Base-by-base conservation (phyloP, 2,329 filamentous ascomycete genomes). In the Colletotrichum lupini region DNA sequence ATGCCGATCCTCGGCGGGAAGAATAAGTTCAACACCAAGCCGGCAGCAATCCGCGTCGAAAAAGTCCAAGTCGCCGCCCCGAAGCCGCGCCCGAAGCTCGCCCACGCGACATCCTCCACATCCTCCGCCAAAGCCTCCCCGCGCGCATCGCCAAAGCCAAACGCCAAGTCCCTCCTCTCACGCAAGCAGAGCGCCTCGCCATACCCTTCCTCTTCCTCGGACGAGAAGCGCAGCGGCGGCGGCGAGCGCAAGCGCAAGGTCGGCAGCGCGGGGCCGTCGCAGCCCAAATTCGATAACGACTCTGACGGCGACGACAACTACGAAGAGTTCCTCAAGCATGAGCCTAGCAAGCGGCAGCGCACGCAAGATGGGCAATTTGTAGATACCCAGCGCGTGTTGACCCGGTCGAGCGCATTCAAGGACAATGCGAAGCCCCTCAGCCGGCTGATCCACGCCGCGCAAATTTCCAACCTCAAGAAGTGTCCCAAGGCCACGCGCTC, bases 381-480 rank as follows among this genome's bases (percentile, higher is more conserved):
- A 53, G 87, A 90, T 76, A 79, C 84, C 6, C 87, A 85, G 70
- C 85, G 87, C 75, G 82, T 81, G 76, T 76, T 90, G 68, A 83
- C 83, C 72, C 85, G 87, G 74, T 80, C 83, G 49, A 82, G 82
- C 67, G 85, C 86, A 4, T 88, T 87, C 68, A 73, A 61, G 59
- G 65, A 67, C 57, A 63, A 59, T 4, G 67, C 63, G 49, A 56
- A 52, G 3, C 55, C 64, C 37, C 52, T 74, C 28, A 80, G 86
- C 46, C 79, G 81, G 42, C 87, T 92, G 71, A 87, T 92, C 32
- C 90, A 92, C 76, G 90, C 90, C 5, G 87, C 86, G 5, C 85
- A 91, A 75, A 72, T 75, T n/a, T 73, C 67, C 35, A 75, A 75
- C 32, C 56, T 66, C 28, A 67, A 71, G 28, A 70, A 66, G 52